These are phyloP conservation scores for Inga oerstediana DNA, from an alignment of 306 rosid genomes.

Conservation along the genomic window DNA sequence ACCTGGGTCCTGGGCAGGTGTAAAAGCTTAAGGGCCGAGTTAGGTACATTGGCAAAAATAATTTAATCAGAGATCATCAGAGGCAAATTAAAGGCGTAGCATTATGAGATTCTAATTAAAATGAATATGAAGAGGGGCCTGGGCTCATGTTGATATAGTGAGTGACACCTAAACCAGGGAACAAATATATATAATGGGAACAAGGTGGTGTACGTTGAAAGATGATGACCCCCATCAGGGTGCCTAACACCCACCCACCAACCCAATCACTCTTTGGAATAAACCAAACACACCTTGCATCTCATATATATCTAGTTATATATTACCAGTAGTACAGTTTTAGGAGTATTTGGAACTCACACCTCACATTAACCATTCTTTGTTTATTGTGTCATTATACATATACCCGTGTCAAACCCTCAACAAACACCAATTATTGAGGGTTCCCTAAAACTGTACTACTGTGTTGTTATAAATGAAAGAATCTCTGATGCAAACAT, in stretches of 20 bases:
- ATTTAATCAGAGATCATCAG: not conserved
- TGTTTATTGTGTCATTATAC: conserved; percentile 3
- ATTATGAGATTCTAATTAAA: conserved; percentile 16
- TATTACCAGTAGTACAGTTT: not conserved
- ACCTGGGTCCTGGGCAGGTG: conserved; percentile 26
- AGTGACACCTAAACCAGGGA: conserved; percentile 1
- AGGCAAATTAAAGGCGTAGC: not conserved
- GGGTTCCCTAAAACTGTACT: not conserved
- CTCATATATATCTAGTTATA: not conserved
- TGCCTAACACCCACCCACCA: conserved; percentile 41
- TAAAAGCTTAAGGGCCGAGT: not conserved
- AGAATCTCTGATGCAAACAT: not conserved
- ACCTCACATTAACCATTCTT: not conserved
- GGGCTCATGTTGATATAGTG: not conserved
- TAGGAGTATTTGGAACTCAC: not conserved
- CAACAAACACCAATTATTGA: conserved; percentile 33
- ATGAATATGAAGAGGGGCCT: not conserved
- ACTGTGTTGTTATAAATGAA: not conserved
- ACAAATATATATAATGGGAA: conserved; percentile 5
- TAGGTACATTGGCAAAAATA: conserved; percentile 14
- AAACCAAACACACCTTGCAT: not conserved
- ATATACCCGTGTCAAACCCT: conserved; percentile 12
- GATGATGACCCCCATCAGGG: conserved; percentile 41
- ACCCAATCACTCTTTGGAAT: conserved; percentile 2
- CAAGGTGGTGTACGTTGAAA: not conserved